These are phyloP conservation scores for Perkinsus chesapeaki DNA, from an alignment of 169 alveolate species.

Conservation along the genomic window DNA sequence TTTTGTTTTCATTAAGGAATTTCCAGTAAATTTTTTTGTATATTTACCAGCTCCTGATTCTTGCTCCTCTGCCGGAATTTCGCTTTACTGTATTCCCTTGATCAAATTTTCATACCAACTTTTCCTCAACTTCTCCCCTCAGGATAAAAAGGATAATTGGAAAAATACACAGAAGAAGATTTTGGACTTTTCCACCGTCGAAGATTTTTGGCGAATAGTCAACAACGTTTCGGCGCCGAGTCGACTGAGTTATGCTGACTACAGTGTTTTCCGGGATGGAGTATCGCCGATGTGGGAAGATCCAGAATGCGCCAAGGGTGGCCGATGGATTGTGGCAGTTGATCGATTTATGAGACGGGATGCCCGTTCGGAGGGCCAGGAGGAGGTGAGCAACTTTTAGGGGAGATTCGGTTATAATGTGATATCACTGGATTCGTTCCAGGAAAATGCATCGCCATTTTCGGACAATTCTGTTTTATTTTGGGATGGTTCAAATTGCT, in stretches of 20 bases:
- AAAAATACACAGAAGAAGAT: not conserved
- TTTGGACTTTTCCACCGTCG: not conserved
- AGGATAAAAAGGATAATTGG: not conserved
- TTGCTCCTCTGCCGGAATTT: too few relatives aligned
- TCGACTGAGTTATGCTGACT: not conserved
- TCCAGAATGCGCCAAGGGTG: not conserved
- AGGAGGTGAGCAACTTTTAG: not conserved
- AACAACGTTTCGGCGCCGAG: not conserved
- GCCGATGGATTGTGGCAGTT: not conserved
- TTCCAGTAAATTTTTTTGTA: too few relatives aligned
- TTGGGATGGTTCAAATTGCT: too few relatives aligned
- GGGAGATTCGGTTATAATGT: not conserved
- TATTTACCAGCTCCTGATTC: too few relatives aligned
- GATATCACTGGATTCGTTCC: too few relatives aligned
- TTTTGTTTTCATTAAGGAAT: too few relatives aligned
- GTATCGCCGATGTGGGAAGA: not conserved
- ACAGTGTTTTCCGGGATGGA: not conserved
- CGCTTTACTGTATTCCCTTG: too few relatives aligned
- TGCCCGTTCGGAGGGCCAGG: not conserved
- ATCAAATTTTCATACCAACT: too few relatives aligned
- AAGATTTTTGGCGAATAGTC: not conserved
- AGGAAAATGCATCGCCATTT: too few relatives aligned
- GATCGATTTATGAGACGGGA: not conserved
- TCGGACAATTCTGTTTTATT: too few relatives aligned
- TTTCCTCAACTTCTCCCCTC: not conserved